Evolutionary conservation across 352 stramenopile species (phyloP).

Genomic region (Globisporangium recalcitrans): DNA sequence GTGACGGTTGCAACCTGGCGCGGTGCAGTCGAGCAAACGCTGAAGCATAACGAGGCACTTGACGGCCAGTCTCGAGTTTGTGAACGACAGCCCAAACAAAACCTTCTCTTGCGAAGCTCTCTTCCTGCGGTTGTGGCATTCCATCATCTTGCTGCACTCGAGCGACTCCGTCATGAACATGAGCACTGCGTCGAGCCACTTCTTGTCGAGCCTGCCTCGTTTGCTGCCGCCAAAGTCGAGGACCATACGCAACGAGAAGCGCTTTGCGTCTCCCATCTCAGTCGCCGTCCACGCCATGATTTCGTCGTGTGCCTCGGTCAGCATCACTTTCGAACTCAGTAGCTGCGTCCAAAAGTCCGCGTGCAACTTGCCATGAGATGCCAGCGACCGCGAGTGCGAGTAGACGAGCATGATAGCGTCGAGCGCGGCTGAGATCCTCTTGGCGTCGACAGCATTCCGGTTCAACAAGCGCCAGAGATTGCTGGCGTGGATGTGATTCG

Average conservation of each 20-base stretch:
- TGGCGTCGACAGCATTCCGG: neutral
- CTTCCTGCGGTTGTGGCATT: neutral
- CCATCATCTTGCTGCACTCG: neutral
- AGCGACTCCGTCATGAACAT: neutral
- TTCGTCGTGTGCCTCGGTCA: neutral
- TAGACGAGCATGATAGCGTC: neutral
- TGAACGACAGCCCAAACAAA: neutral
- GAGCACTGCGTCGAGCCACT: neutral
- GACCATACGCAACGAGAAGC: neutral
- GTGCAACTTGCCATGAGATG: neutral
- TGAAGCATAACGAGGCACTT: neutral
- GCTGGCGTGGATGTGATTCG: neutral
- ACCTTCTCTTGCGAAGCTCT: neutral
- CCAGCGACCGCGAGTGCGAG: neutral
- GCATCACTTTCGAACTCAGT: neutral
- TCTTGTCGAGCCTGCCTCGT: neutral
- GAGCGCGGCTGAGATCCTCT: neutral
- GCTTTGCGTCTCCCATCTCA: too few relatives aligned
- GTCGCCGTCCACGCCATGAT: neutral
- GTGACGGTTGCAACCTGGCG: neutral
- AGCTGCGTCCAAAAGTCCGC: neutral
- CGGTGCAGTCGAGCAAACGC: neutral
- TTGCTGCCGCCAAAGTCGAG: neutral
- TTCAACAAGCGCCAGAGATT: neutral
- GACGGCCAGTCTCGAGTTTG: neutral